Percentiles rank a stretch among this genome's conserved stretches.
These are phyloP conservation scores for Ormosia emarginata DNA, from an alignment of 306 rosid species.

Conservation along the genomic window DNA sequence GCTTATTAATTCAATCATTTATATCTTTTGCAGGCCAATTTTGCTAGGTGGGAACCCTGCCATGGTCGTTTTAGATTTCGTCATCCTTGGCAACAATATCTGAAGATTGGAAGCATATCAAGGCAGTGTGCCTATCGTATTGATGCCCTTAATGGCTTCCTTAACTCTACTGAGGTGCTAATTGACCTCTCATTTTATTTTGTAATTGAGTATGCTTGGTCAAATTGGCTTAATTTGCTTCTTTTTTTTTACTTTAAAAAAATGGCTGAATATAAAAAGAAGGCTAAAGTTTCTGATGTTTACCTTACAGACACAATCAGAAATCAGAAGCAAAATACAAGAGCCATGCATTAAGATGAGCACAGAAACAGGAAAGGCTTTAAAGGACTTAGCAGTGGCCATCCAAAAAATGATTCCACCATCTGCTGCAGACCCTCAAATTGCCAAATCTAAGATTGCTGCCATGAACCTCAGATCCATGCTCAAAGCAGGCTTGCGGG, in stretches of 20 bases:
- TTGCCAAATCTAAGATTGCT: constrained; percentile 23
- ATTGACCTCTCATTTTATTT: neutral
- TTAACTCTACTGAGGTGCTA: constrained; percentile 22
- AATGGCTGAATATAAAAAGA: too few species aligned
- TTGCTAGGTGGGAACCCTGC: constrained; percentile 59
- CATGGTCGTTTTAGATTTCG: constrained; percentile 43
- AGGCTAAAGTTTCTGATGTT: neutral
- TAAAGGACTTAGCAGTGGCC: constrained; percentile 30
- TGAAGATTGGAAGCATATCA: constrained; percentile 42
- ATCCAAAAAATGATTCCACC: constrained; percentile 32
- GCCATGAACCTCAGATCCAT: constrained; percentile 19
- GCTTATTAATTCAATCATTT: neutral
- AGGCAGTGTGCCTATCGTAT: constrained; percentile 48
- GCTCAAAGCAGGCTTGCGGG: constrained; percentile 15
- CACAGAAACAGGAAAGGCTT: constrained; percentile 38
- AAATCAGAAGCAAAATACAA: constrained; percentile 30
- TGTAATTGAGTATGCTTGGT: neutral
- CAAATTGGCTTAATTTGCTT: neutral
- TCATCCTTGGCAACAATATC: constrained; percentile 58
- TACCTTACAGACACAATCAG: constrained; percentile 15
- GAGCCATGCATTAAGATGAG: constrained; percentile 40
- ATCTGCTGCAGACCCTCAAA: constrained; percentile 16
- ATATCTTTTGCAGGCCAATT: constrained; percentile 35
- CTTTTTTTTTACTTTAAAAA: too few species aligned
- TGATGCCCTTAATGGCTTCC: constrained; percentile 43